Base-by-base conservation (phyloP, 2,329 filamentous ascomycete genomes). In the Calonectria ilicicola region DNA sequence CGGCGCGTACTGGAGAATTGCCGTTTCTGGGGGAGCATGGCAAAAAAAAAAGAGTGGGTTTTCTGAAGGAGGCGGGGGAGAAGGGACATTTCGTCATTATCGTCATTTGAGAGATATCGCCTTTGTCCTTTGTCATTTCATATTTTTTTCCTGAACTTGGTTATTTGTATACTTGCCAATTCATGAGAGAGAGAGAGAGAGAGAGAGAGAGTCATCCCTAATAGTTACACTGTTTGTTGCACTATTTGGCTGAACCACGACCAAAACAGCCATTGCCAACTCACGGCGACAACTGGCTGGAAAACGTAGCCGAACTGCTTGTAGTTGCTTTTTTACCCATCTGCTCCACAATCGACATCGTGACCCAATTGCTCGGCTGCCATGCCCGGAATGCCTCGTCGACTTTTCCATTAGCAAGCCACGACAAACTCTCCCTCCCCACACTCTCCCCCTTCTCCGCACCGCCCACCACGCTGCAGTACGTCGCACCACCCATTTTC, bases 401-500 rank as follows among this genome's bases (percentile, higher is more conserved):
- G 49, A 27, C 26, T 56, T 44, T 66, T 63, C 49, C 66, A 65
- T 42, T 23, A 63, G 47, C 38, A 23, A 47, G 29, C 66, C 70
- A 69, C 70, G 26, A 53, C 65, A 49, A 62, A 70, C 51, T 72
- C 68, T 70, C 68, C 56, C 63, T 44, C 70, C 38, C 60, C 65
- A 40, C 44, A 60, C 53, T 60, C 60, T 8, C 62, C 44, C 53
- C 53, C 63, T 42, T 65, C 66, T 72, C 66, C 49, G 65, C 65
- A 64, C 40, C 65, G 32, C 35, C 35, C 35, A 32, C 27, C 38
- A 21, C 40, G 32, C 32, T n/a, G n/a, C 1, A 35, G 32, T 35
- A 62, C 69, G 64, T 58, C 64, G 60, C 47, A 65, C 70, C 58
- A 26, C 58, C 29, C 47, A 32, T 35, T 44, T 42, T 42, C 35